Evolutionary conservation across 2,329 filamentous ascomycete species (phyloP), one percentile per base, ranked within the genome.

Genomic region (Penicillium sclerotigenum): DNA sequence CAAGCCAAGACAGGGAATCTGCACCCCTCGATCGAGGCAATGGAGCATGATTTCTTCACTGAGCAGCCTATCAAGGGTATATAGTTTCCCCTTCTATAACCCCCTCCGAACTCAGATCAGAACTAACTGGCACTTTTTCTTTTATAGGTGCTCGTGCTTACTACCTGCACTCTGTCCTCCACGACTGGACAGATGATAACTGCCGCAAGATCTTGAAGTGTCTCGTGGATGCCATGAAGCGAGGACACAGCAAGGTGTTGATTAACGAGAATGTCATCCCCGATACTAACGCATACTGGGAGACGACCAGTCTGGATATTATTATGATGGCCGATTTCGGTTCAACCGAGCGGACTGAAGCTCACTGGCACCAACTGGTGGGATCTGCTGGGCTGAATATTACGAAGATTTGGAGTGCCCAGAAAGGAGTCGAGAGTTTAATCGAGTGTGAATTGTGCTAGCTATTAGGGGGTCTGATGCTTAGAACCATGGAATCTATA

Each of bases 21-120:
- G 4, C 28, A 59, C 47, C 8, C 53, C 26, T 42, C 59, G 13
- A 65, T 73, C 28, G 58, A 70, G 56, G 8, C 62, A 4, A 74
- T 80, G 70, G 65, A 63, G 2, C 72, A 82, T 55, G 75, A 82
- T 58, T 81, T 82, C 54, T 75, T 76, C 54, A 77, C 69, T 0
- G 71, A 76, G 45, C 78, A 82, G 59, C 78, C 75, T 0, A 60
- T 81, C 7, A 77, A 79, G 56, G 76, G 75, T 73, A 61, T 73
- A 61, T 47, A 34, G 6, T 20, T 56, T 33, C 10, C 4, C 4
- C 18, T 26, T 36, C 13, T 24, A 18, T 16, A 8, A 2, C 26
- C 33, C 24, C 20, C 20, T 33, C 20, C 31, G 3, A 29, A 16
- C 22, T n/a, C 0, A 8, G 33, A 45, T 34, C 3, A 31, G 28